Evolutionary conservation across 2,329 filamentous ascomycete genomes (phyloP).

Genomic region (Phoma sp.): DNA sequence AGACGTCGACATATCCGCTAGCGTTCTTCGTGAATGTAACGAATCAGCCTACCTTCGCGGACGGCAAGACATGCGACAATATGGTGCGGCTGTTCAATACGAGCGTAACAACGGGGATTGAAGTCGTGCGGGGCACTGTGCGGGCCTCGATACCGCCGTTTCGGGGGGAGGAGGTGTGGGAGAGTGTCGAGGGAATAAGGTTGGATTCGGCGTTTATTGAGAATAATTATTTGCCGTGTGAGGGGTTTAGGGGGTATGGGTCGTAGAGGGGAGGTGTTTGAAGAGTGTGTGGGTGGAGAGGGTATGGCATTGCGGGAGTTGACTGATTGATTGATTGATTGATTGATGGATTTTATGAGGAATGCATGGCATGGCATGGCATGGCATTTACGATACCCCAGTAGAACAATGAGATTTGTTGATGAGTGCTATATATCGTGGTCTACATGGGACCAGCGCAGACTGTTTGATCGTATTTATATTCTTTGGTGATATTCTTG

Average conservation of each 20-base stretch:
- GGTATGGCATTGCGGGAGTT: not conserved
- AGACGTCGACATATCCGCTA: slow-evolving; percentile 47
- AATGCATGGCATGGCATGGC: too few species aligned
- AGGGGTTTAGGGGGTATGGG: slow-evolving; percentile 41
- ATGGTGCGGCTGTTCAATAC: slow-evolving; percentile 58
- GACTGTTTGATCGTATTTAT: too few species aligned
- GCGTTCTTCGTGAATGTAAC: slow-evolving; percentile 60
- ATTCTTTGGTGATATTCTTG: too few species aligned
- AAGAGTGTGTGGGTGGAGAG: not conserved
- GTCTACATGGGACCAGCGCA: too few species aligned
- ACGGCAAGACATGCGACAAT: slow-evolving; percentile 54
- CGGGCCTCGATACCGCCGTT: slow-evolving; percentile 40
- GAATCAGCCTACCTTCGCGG: slow-evolving; percentile 61
- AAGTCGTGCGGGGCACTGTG: slow-evolving; percentile 45
- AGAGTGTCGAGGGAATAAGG: slow-evolving; percentile 43
- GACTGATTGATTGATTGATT: too few species aligned
- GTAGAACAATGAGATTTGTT: not conserved
- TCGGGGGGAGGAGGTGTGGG: slow-evolving; percentile 37
- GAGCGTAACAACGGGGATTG: slow-evolving; percentile 49
- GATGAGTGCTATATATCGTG: too few species aligned
- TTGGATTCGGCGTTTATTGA: slow-evolving; percentile 52
- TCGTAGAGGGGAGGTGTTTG: not conserved
- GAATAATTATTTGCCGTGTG: slow-evolving; percentile 48
- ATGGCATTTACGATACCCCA: not conserved
- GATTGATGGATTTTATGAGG: too few species aligned